Percentiles rank a stretch among this genome's conserved stretches.
phyloP scores from a whole-genome alignment of 2,329 filamentous ascomycete species.

The Stemphylium lycopersici region DNA sequence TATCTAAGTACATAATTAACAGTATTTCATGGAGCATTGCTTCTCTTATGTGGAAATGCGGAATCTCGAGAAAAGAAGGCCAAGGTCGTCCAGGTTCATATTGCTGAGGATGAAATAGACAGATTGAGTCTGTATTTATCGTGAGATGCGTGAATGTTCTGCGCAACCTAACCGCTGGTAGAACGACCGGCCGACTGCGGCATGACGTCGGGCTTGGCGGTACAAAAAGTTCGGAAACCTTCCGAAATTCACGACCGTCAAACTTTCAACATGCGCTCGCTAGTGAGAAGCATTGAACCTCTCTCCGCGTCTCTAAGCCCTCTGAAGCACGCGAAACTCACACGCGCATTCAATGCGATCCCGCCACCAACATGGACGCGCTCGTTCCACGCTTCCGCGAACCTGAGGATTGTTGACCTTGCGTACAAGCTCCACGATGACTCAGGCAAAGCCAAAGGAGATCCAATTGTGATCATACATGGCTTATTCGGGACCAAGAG shows the following conservation, averaged over 20 bases:
- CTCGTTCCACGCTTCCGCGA: slow-evolving; percentile 36
- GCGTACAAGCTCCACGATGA: slow-evolving; percentile 46
- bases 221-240: slow-evolving; percentile 18
- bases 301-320: slow-evolving; percentile 17
- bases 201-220: slow-evolving; percentile 22
- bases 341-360: slow-evolving; percentile 2
- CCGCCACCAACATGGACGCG: slow-evolving; percentile 28
- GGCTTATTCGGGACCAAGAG: slow-evolving; percentile 94
- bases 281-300: slow-evolving; percentile 20
- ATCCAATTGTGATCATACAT: slow-evolving; percentile 86
- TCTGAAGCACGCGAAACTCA: slow-evolving; percentile 17
- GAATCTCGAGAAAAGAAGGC: too few species aligned
- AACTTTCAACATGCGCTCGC: slow-evolving; percentile 24
- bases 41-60: not conserved
- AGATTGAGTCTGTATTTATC: too few species aligned
- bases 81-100: too few species aligned
- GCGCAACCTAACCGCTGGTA: too few species aligned
- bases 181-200: slow-evolving; percentile 3
- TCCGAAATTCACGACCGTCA: slow-evolving; percentile 7
- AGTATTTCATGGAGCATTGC: not conserved
- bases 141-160: too few species aligned
- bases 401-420: slow-evolving; percentile 36
- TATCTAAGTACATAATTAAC: not conserved
- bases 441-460: slow-evolving; percentile 45
- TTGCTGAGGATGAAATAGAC: too few species aligned